Conservation (phyloP, 805 yeast genomes). For the Clavispora asparagi region DNA sequence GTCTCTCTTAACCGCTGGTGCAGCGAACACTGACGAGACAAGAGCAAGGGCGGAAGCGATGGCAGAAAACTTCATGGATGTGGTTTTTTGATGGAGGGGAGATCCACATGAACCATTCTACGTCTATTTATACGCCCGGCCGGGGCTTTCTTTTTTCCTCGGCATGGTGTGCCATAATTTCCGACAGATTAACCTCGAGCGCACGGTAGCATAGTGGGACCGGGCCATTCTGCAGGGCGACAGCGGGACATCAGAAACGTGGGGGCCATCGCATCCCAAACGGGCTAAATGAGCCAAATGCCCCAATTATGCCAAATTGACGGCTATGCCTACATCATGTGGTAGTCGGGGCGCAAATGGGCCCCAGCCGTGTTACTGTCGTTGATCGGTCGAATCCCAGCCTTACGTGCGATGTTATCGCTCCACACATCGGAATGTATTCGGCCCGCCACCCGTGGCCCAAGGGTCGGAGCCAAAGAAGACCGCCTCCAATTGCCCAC, state of each 20-base stretch:
- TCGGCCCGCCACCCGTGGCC: too few species aligned
- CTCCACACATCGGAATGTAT: too few species aligned
- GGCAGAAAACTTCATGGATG: constrained; percentile 9
- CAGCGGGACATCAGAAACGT: neutral
- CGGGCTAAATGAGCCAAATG: neutral
- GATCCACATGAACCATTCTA: neutral
- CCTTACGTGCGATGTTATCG: too few species aligned
- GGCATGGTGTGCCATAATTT: neutral
- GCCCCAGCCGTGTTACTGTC: too few species aligned
- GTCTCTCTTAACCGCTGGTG: constrained; percentile 16
- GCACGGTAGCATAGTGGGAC: neutral
- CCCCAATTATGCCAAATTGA: too few species aligned
- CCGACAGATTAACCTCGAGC: neutral
- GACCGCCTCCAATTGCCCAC: too few species aligned
- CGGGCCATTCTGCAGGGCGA: neutral
- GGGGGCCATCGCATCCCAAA: neutral
- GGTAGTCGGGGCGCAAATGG: too few species aligned
- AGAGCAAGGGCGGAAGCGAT: constrained; percentile 8
- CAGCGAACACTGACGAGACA: constrained; percentile 18
- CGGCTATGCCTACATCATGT: too few species aligned
- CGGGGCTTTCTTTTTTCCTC: neutral
- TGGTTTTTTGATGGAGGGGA: neutral
- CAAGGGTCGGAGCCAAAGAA: too few species aligned
- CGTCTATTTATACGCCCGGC: neutral
- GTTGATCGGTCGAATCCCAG: too few species aligned